A percentile compares a stretch with the other conserved stretches of the same genome.
These are phyloP conservation scores for Glebionis coronaria DNA, from an alignment of 129 eudicot species.

Conservation along the genomic window DNA sequence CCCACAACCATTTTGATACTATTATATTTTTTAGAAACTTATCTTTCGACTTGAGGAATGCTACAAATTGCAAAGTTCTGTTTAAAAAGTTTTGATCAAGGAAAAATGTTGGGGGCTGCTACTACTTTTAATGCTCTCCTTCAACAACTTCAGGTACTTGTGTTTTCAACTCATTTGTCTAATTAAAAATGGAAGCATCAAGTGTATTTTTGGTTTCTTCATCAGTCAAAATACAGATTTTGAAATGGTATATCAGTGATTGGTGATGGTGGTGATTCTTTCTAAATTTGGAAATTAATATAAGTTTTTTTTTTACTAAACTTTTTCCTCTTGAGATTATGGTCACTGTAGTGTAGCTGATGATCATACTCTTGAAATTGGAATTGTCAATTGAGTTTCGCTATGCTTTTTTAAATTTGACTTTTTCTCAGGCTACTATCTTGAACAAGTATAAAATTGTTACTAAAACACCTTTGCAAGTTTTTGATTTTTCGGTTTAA, in stretches of 20 bases:
- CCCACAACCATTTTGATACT: slow-evolving; percentile 22
- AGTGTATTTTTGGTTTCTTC: background rate
- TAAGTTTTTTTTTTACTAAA: background rate
- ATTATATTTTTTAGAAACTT: background rate
- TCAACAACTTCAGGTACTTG: slow-evolving; percentile 66
- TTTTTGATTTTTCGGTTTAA: too few relatives aligned
- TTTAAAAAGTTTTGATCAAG: background rate
- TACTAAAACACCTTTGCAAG: background rate
- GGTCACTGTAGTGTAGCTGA: background rate
- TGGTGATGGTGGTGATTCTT: slow-evolving; percentile 10
- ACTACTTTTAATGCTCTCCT: slow-evolving; percentile 52
- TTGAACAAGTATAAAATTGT: background rate
- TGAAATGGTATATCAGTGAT: slow-evolving; percentile 18
- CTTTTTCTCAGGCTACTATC: background rate
- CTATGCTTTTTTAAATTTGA: background rate
- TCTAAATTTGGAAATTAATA: background rate
- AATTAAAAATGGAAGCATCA: background rate
- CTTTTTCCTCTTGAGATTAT: background rate
- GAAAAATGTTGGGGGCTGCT: slow-evolving; percentile 47
- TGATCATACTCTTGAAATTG: slow-evolving; percentile 6
- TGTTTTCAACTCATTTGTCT: slow-evolving; percentile 12
- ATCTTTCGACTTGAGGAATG: slow-evolving; percentile 20
- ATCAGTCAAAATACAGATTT: background rate
- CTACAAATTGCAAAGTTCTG: slow-evolving; percentile 10
- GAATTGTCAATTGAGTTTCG: background rate